phyloP scores from a whole-genome alignment of 2,329 filamentous ascomycete species.

The Septoria linicola region DNA sequence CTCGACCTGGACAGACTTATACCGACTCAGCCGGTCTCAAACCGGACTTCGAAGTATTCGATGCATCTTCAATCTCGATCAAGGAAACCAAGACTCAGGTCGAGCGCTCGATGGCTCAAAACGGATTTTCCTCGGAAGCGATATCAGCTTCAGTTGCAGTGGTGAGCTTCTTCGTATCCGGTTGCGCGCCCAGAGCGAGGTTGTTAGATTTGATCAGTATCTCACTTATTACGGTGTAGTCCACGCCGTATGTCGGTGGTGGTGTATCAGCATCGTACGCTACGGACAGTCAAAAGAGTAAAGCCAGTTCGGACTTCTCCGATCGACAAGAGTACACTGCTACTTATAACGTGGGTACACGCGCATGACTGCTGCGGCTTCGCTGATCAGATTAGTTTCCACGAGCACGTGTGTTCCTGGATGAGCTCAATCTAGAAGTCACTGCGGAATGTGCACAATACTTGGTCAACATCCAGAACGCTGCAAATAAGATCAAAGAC shows the following conservation, averaged over 20 bases:
- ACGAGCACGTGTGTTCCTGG: neutral
- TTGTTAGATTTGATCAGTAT: no score
- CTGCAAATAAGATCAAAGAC: neutral
- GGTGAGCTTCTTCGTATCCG: no score
- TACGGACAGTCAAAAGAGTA: neutral
- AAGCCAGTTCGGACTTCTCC: neutral
- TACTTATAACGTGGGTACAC: slow-evolving; percentile 1
- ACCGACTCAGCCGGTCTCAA: neutral
- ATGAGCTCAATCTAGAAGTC: slow-evolving; percentile 1
- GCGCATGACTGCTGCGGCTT: no score
- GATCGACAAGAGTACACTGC: slow-evolving; percentile 1
- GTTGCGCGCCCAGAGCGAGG: no score
- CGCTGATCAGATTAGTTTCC: no score
- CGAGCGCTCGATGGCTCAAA: neutral
- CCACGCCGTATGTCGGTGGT: neutral
- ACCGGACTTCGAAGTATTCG: neutral
- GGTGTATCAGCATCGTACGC: neutral
- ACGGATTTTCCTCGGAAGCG: neutral
- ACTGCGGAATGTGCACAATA: neutral
- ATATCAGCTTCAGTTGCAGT: neutral
- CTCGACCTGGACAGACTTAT: neutral
- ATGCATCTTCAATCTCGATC: neutral
- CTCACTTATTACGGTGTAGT: no score
- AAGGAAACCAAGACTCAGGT: neutral
- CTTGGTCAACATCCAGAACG: neutral